Evolutionary conservation across 2,329 filamentous ascomycete species (phyloP).

Genomic region (Bipolaris victoriae): DNA sequence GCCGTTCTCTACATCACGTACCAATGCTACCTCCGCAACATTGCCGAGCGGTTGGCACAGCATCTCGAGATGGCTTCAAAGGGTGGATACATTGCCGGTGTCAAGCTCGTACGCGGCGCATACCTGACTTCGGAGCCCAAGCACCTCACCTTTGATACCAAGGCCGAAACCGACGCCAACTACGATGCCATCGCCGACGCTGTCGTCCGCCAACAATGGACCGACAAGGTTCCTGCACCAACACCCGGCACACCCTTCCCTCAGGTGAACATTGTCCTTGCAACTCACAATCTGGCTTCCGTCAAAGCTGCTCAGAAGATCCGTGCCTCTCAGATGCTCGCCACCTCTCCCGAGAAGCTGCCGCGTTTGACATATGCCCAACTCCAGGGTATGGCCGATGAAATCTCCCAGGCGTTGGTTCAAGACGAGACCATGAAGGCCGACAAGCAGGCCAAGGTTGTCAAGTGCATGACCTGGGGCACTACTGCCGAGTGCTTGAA

Average conservation of each 20-base stretch:
- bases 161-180: conserved; percentile 61
- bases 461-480: conserved; percentile 65
- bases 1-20: conserved; percentile 75
- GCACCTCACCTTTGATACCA: conserved; percentile 60
- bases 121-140: conserved; percentile 61
- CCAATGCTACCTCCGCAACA: conserved; percentile 62
- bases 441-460: conserved; percentile 53
- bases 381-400: conserved; percentile 94
- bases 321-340: conserved; percentile 52
- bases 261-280: conserved; percentile 69
- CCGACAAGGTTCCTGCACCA: conserved; percentile 56
- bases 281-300: conserved; percentile 80
- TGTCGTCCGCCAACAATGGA: conserved; percentile 70
- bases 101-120: conserved; percentile 64
- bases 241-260: conserved; percentile 46
- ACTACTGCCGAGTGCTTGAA: conserved; percentile 76
- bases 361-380: conserved; percentile 69
- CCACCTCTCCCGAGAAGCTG: conserved; percentile 38
- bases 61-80: conserved; percentile 56
- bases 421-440: conserved; percentile 50
- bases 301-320: conserved; percentile 62
- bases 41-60: conserved; percentile 50
- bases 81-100: conserved; percentile 59
- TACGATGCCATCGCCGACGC: conserved; percentile 75
- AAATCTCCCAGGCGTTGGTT: conserved; percentile 70